phyloP scores from a whole-genome alignment of 768 basidiomycete species.

The Agaricus blazei region DNA sequence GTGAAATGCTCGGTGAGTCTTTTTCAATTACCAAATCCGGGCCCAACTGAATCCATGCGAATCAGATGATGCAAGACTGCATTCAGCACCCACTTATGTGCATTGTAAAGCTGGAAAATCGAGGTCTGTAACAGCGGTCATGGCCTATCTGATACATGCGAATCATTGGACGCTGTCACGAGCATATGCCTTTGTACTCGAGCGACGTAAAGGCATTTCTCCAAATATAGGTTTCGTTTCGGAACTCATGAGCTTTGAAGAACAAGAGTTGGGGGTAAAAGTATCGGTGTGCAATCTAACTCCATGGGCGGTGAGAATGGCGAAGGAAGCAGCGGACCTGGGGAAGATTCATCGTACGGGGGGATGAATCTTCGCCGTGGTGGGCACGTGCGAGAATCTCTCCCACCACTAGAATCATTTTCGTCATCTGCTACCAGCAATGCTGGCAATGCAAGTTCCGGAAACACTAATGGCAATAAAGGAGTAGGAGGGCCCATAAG shows the following conservation, averaged over 20 bases:
- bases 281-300: conserved; percentile 55
- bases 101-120: conserved; percentile 97
- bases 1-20: conserved; percentile 75
- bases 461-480: conserved; percentile 30
- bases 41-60: not conserved
- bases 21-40: not conserved
- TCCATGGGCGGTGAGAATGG: conserved; percentile 13
- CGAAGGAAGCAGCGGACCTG: conserved; percentile 14
- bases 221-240: conserved; percentile 98
- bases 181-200: conserved; percentile 89
- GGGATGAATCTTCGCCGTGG: conserved; percentile 12
- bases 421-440: conserved; percentile 71
- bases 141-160: conserved; percentile 95
- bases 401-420: conserved; percentile 41
- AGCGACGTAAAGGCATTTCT: conserved; percentile 89
- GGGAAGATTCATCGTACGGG: conserved; percentile 20
- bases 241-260: conserved; percentile 95
- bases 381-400: conserved; percentile 24
- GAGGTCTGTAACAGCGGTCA: conserved; percentile 92
- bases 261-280: conserved; percentile 77
- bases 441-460: conserved; percentile 25
- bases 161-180: conserved; percentile 94
- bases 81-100: conserved; percentile 86
- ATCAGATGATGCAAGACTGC: conserved; percentile 86
- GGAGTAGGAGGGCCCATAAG: conserved; percentile 27